phyloP scores from a whole-genome alignment of 2,329 filamentous ascomycete species.

The Paracoccidioides lutzii region DNA sequence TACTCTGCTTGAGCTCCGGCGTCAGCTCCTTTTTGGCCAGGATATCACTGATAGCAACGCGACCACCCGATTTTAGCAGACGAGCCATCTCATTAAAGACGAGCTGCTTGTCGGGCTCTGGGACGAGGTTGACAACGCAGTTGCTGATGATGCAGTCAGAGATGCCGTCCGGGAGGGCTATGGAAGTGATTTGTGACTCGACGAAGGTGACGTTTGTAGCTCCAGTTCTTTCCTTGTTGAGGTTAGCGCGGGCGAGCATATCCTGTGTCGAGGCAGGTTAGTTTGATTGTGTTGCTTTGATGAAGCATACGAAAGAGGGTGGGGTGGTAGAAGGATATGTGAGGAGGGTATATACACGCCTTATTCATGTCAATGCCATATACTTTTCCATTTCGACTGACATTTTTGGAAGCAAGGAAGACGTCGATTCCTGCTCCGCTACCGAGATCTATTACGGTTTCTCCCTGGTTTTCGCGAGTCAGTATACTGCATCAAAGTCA shows the following conservation, averaged over 20 bases:
- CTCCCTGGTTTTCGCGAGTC: constrained; percentile 30
- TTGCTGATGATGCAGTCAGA: constrained; percentile 50
- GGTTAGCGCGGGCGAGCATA: constrained; percentile 41
- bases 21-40: constrained; percentile 40
- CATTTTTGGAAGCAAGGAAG: constrained; percentile 40
- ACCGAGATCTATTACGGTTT: constrained; percentile 46
- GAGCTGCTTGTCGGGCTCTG: constrained; percentile 37
- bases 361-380: constrained; percentile 51
- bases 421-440: constrained; percentile 47
- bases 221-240: constrained; percentile 30
- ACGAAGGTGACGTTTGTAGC: constrained; percentile 40
- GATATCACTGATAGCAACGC: constrained; percentile 49
- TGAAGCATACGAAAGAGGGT: not conserved
- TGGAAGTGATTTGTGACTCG: constrained; percentile 39
- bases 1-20: constrained; percentile 34
- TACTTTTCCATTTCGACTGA: constrained; percentile 37
- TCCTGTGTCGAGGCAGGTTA: constrained; percentile 25
- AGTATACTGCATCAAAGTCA: not conserved
- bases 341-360: constrained; percentile 19
- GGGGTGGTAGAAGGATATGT: not conserved
- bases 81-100: constrained; percentile 48
- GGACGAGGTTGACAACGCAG: constrained; percentile 50
- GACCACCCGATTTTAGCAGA: constrained; percentile 44
- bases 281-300: not conserved
- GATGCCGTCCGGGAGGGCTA: constrained; percentile 31